These are phyloP conservation scores for Moniliella sp. DNA, from an alignment of 1,284 basidiomycete species.

Conservation along the genomic window DNA sequence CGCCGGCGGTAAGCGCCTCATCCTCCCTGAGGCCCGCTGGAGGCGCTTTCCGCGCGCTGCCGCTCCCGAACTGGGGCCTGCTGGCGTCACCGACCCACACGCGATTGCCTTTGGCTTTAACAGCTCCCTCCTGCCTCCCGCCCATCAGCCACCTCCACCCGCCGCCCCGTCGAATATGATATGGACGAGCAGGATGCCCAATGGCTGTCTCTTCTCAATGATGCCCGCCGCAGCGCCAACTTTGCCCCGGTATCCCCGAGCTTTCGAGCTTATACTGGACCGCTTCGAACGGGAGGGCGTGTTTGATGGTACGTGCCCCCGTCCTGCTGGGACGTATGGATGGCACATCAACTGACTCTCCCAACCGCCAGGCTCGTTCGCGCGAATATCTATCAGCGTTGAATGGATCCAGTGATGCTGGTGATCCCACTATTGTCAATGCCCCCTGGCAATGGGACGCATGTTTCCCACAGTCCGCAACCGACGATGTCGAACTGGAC, in stretches of 20 bases:
- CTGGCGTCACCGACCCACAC: constrained; percentile 14
- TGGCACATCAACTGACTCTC: too few species aligned
- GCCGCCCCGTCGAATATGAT: constrained; percentile 91
- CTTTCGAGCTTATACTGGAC: constrained; percentile 91
- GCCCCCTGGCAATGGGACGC: too few species aligned
- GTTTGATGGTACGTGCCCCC: too few species aligned
- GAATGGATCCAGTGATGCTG: not conserved
- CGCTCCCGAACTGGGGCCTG: too few species aligned
- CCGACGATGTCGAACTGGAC: constrained; percentile 11
- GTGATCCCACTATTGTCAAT: constrained; percentile 46
- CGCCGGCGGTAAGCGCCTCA: too few species aligned
- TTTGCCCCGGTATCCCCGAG: constrained; percentile 44
- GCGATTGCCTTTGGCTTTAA: constrained; percentile 38
- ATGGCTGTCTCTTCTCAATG: too few species aligned
- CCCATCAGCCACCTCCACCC: constrained; percentile 65
- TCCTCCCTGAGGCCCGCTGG: too few species aligned
- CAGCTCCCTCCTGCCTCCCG: constrained; percentile 53
- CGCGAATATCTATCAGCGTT: too few species aligned
- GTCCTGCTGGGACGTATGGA: too few species aligned
- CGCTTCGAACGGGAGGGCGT: constrained; percentile 97
- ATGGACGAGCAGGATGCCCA: constrained; percentile 99
- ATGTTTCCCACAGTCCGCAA: constrained; percentile 15
- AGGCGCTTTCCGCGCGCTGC: too few species aligned
- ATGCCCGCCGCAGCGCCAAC: constrained; percentile 57
- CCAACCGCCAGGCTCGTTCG: too few species aligned